Evolutionary conservation across 805 yeast species (phyloP), one percentile per base, ranked within the genome.

Genomic region (Zygotorulaspora sp.): DNA sequence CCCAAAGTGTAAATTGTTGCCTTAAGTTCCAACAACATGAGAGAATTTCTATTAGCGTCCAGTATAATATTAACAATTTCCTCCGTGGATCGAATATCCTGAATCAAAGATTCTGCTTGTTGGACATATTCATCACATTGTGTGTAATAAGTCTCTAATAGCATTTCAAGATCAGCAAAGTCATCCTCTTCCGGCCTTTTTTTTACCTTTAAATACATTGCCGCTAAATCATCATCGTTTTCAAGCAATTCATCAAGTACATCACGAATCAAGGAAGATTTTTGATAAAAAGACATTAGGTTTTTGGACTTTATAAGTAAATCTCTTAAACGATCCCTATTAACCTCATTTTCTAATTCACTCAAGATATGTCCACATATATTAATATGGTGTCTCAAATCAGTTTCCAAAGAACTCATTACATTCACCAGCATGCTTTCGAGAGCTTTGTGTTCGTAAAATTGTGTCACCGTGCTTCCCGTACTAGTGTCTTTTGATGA

Each of bases 91-190:
- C 78, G 79, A 50, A 89, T 86, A 55, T 89, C 95, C 49, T 79
- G 80, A 14, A 84, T 75, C 39, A 88, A 65, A 3, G 90, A 80
- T 30, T 85, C 95, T 0, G 95, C 80, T 50, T 84, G 90, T 60
- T 89, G 97, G 5, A 88, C 96, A 49, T 83, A 79, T 64, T 89
- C 97, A 55, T 89, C 96, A 56, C 90, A 82, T 51, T 88, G 96
- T 42, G 83, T 82, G 61, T 85, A 88, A 62, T 89, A 89, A 0
- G 95, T 77, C 55, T 89, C 97, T 14, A 89, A 58, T 34, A 89
- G 68, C 80, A 88, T 82, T 60, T 89, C 97, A 14, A 86, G 72
- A 50, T 89, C 96, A 6, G 81, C 84, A 45, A 70, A 73, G 53
- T 74, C 75, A 15, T 51, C 56, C 8, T 54, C 49, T 4, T 38